These are phyloP conservation scores for Yamadazyma conglobata DNA, from an alignment of 1,139 yeast species.

Conservation along the genomic window DNA sequence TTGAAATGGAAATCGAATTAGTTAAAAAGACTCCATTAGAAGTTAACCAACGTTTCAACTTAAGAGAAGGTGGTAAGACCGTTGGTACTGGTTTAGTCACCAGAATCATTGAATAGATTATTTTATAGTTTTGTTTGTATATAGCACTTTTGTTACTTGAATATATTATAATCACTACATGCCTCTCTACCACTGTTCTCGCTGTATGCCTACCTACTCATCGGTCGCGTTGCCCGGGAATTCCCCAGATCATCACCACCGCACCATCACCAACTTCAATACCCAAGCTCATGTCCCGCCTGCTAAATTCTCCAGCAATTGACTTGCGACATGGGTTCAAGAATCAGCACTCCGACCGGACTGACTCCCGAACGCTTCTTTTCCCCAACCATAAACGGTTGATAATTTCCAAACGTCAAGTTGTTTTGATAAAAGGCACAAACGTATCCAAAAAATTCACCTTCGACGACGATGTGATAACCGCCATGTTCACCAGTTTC, in stretches of 20 bases:
- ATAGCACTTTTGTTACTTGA: no score
- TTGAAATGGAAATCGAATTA: constrained; percentile 92
- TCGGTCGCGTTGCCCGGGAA: no score
- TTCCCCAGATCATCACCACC: no score
- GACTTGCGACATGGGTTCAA: constrained; percentile 9
- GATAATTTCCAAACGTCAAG: constrained; percentile 21
- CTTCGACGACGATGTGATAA: constrained; percentile 44
- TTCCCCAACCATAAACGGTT: constrained; percentile 31
- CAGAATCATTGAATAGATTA: constrained; percentile 70
- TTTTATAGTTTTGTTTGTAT: neutral
- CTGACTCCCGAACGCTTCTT: constrained; percentile 15
- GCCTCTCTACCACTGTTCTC: no score
- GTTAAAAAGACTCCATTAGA: constrained; percentile 92
- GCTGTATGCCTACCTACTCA: no score
- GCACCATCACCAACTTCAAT: no score
- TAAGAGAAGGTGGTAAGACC: constrained; percentile 99
- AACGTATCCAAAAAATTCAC: constrained; percentile 45
- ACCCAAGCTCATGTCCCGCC: no score
- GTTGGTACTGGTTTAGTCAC: constrained; percentile 98
- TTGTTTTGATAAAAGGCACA: constrained; percentile 41
- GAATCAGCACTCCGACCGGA: constrained; percentile 6
- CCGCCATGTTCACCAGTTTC: constrained; percentile 44
- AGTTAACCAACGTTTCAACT: constrained; percentile 96
- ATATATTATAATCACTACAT: no score
- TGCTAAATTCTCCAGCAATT: constrained; percentile 12